A percentile compares a stretch with the other conserved stretches of the same genome.
Evolutionary conservation across 1,284 basidiomycete species (phyloP).

Genomic region (Cryptococcus jaspeensis): DNA sequence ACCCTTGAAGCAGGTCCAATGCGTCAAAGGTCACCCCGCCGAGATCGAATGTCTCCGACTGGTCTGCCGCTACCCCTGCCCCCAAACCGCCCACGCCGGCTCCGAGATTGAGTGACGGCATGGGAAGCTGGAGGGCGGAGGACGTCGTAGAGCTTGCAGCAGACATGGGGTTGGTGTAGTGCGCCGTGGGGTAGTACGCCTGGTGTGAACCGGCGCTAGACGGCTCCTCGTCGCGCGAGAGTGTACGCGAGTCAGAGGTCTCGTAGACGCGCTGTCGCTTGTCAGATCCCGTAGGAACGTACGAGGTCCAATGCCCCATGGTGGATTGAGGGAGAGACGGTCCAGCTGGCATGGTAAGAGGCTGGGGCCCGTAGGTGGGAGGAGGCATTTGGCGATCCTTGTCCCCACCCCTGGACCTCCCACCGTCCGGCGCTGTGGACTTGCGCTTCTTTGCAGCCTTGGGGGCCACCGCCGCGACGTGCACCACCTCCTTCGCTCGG

Average conservation of each 20-base stretch:
- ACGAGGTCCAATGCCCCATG: no score
- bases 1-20: slow-evolving; percentile 46
- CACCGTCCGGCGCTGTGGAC: background rate
- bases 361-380: slow-evolving; percentile 1
- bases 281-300: background rate
- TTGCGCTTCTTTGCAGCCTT: slow-evolving; percentile 30
- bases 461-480: slow-evolving; percentile 4
- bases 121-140: background rate
- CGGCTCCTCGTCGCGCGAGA: background rate
- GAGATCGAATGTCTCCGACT: slow-evolving; percentile 33
- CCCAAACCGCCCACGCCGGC: no score
- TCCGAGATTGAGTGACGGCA: background rate
- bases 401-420: background rate
- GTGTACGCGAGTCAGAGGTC: slow-evolving; percentile 30
- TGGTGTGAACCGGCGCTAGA: background rate
- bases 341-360: background rate
- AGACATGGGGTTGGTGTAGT: background rate
- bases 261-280: slow-evolving; percentile 24
- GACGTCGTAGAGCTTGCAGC: background rate
- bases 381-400: slow-evolving; percentile 5
- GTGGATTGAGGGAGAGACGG: no score
- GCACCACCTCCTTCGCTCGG: slow-evolving; percentile 43
- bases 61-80: slow-evolving; percentile 4
- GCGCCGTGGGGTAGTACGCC: background rate
- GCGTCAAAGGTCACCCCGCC: slow-evolving; percentile 48